These are phyloP conservation scores for Castanea mollissima DNA, from an alignment of 306 rosid species.

Conservation along the genomic window DNA sequence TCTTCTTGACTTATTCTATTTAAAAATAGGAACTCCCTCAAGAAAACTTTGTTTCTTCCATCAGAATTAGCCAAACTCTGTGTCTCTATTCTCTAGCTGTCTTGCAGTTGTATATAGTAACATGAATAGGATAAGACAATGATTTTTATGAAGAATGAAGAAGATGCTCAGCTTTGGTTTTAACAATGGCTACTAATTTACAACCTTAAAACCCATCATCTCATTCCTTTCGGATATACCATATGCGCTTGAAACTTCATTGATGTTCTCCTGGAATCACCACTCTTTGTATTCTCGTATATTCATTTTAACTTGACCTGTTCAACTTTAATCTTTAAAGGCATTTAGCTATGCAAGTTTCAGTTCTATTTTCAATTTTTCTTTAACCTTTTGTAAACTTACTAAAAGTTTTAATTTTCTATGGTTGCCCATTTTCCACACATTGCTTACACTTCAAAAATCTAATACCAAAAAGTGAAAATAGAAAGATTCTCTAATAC, in stretches of 20 bases:
- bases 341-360: not conserved
- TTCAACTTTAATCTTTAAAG: not conserved
- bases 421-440: not conserved
- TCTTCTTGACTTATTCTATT: not conserved
- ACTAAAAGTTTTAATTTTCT: not conserved
- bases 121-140: not conserved
- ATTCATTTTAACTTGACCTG: not conserved
- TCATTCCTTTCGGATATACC: not conserved
- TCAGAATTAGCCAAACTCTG: not conserved
- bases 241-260: slow-evolving; percentile 10
- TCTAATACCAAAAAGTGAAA: too few relatives aligned
- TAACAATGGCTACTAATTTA: not conserved
- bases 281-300: not conserved
- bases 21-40: not conserved
- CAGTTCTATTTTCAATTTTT: not conserved
- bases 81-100: not conserved
- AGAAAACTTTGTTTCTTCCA: not conserved
- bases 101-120: not conserved
- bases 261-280: slow-evolving; percentile 16
- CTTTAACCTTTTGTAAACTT: not conserved
- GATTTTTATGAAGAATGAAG: too few relatives aligned
- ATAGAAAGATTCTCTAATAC: too few relatives aligned
- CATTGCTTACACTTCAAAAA: too few relatives aligned
- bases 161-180: not conserved
- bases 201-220: not conserved